phyloP scores from a whole-genome alignment of 2,329 filamentous ascomycete species.

The Colletotrichum kahawae region DNA sequence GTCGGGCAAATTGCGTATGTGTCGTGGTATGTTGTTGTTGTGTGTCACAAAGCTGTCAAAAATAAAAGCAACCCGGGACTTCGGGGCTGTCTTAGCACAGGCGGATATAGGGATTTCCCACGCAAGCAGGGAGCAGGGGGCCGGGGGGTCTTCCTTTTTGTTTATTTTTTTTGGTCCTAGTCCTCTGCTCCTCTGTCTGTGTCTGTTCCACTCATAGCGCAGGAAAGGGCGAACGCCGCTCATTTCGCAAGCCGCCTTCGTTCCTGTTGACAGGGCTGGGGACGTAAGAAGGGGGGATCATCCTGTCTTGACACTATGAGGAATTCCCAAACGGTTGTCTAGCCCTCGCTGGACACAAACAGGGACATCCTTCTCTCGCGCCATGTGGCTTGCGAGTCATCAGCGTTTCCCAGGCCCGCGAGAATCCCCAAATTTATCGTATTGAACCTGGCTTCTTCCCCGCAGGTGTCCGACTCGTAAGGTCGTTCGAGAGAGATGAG shows the following conservation, averaged over 20 bases:
- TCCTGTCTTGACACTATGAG: not conserved
- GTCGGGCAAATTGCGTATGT: not conserved
- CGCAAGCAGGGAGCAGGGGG: not conserved
- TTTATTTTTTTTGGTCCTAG: not conserved
- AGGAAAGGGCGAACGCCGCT: not conserved
- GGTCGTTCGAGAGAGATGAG: not conserved
- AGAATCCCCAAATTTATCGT: not conserved
- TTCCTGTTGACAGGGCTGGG: conserved; percentile 13
- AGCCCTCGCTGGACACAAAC: not conserved
- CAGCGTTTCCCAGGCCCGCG: not conserved
- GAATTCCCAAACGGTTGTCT: not conserved
- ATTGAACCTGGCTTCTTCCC: not conserved
- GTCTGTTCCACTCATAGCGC: not conserved
- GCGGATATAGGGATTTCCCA: not conserved
- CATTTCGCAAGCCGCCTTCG: conserved; percentile 3
- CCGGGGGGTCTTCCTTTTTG: not conserved
- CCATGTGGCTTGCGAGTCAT: conserved; percentile 23
- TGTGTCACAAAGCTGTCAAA: conserved; percentile 4
- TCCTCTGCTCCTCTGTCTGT: not conserved
- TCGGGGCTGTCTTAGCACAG: not conserved
- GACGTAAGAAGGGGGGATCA: not conserved
- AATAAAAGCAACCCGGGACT: conserved; percentile 4
- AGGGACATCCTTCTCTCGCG: not conserved
- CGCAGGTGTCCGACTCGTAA: not conserved
- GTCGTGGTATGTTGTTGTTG: not conserved